Evolutionary conservation across 768 basidiomycete genomes (phyloP), one percentile per base, ranked within the genome.

Genomic region (Boletus sensibilis): DNA sequence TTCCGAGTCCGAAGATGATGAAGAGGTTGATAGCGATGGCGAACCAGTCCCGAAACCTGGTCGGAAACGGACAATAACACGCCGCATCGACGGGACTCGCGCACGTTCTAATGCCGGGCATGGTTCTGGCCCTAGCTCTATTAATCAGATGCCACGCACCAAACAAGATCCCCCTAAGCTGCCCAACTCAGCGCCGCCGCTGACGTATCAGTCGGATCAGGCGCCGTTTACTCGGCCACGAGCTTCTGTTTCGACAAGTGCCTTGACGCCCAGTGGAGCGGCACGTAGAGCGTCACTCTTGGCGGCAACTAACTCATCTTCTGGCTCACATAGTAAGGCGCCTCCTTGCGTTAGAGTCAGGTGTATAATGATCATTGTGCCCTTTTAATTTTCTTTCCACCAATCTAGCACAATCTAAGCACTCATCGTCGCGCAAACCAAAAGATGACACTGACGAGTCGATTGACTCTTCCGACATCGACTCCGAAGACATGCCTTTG

Each of bases 401-500:
- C 20, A 31, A 31, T 50, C 4, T 38, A 62, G 65, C 46, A 21
- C 59, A 42, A 41, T 34, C 51, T 5, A 57, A 38, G 38, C 34
- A n/a, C 25, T 37, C n/a, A n/a, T n/a, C 52, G 5, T 29, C 44
- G 13, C 56, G 14, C 16, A 57, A 57, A 37, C 44, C 25, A n/a
- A 60, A 41, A n/a, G 50, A 64, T 20, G 56, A 59, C 12, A 48
- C 64, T 5, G 63, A 71, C 2, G 65, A 74, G 18, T 69, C 65
- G 1, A 64, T 68, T 4, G 67, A 70, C 14, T 67, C 71, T 20
- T 67, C 69, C 12, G 67, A 78, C 55, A 76, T 76, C 34, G 81
- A 79, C 25, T 83, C 82, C 50, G 77, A 77, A n/a, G 76, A 85
- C 60, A 80, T 83, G 2, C 90, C 89, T 13, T 76, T 92, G 35